A percentile compares a stretch with the other conserved stretches of the same genome.
These are phyloP conservation scores for Arxiozyma heterogenica DNA, from an alignment of 1,139 yeast species.

Conservation along the genomic window DNA sequence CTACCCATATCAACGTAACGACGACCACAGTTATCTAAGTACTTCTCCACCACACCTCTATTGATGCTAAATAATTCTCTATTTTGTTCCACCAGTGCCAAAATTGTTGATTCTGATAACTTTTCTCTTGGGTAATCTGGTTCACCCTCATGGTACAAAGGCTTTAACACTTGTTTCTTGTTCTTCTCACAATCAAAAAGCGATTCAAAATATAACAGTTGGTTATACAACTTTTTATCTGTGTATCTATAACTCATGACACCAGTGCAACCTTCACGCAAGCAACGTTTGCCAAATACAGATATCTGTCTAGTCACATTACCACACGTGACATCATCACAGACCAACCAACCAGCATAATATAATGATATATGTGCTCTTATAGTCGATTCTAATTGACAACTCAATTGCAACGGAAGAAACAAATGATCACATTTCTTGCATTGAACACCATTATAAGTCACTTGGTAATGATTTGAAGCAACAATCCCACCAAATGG, in stretches of 20 bases:
- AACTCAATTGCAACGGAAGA: conserved; percentile 46
- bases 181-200: conserved; percentile 80
- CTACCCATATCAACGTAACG: conserved; percentile 82
- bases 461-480: conserved; percentile 49
- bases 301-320: conserved; percentile 74
- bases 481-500: conserved; percentile 66
- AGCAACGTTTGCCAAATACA: conserved; percentile 82
- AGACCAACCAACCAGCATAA: conserved; percentile 76
- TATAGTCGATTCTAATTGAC: conserved; percentile 66
- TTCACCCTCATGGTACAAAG: conserved; percentile 34
- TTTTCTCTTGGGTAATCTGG: conserved; percentile 32
- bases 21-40: conserved; percentile 77
- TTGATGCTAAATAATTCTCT: conserved; percentile 50
- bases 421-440: conserved; percentile 46
- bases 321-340: conserved; percentile 83
- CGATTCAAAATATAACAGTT: conserved; percentile 67
- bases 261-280: conserved; percentile 64
- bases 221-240: conserved; percentile 79
- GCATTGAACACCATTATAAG: conserved; percentile 68
- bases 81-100: conserved; percentile 75
- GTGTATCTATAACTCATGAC: conserved; percentile 69
- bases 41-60: conserved; percentile 60
- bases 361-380: conserved; percentile 64
- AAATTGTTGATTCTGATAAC: conserved; percentile 49
- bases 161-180: conserved; percentile 46